phyloP scores from a whole-genome alignment of 371 early-diverging fungal species.

The Mortierella sp. region DNA sequence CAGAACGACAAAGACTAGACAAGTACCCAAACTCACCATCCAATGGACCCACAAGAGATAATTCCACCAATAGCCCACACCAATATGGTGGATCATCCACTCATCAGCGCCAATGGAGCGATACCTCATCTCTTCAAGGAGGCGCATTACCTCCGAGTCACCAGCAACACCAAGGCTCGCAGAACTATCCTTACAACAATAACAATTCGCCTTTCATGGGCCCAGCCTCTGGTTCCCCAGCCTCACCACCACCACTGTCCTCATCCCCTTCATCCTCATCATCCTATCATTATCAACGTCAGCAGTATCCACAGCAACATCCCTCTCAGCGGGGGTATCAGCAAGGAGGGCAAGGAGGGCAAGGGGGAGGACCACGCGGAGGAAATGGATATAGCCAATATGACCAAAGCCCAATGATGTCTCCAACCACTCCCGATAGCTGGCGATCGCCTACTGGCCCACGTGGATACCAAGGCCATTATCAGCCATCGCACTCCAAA shows the following conservation, averaged over 20 bases:
- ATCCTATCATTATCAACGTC: conserved; percentile 8
- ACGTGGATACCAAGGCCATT: conserved; percentile 33
- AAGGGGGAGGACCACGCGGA: conserved; percentile 7
- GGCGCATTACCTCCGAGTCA: conserved; percentile 12
- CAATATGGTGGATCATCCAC: conserved; percentile 9
- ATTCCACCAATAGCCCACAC: conserved; percentile 20
- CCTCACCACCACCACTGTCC: not conserved
- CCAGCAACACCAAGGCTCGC: conserved; percentile 17
- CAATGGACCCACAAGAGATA: conserved; percentile 7
- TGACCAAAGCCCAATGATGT: conserved; percentile 52
- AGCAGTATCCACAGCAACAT: conserved; percentile 11
- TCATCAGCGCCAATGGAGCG: conserved; percentile 50
- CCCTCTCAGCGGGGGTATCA: conserved; percentile 14
- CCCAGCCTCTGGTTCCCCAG: conserved; percentile 28
- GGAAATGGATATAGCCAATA: conserved; percentile 24
- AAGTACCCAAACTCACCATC: not conserved
- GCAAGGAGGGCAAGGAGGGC: conserved; percentile 12
- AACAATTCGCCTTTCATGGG: conserved; percentile 47
- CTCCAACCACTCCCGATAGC: conserved; percentile 40
- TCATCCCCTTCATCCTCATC: not conserved
- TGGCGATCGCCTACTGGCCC: conserved; percentile 52
- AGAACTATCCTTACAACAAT: conserved; percentile 21
- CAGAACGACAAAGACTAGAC: conserved; percentile 6
- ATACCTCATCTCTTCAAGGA: conserved; percentile 46
- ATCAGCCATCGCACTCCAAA: conserved; percentile 14